Conservation (phyloP, 2,329 filamentous ascomycete genomes). For the Aspergillus proliferans region DNA sequence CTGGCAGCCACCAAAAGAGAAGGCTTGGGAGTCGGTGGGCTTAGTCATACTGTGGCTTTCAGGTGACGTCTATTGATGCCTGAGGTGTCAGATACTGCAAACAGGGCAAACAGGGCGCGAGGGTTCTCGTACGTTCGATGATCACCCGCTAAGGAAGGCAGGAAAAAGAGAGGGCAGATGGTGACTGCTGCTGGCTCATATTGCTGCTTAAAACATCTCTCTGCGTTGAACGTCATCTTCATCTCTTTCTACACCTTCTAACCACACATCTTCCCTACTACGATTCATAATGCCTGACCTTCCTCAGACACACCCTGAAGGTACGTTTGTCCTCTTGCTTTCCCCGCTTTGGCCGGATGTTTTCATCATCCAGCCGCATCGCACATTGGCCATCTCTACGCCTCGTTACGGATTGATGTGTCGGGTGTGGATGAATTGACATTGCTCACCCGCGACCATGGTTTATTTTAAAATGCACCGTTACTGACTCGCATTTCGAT, state of each 20-base stretch:
- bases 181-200: slow-evolving; percentile 6
- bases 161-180: not conserved
- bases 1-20: not conserved
- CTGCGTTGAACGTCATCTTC: slow-evolving; percentile 2
- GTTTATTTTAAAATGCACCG: not conserved
- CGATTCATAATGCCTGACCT: slow-evolving; percentile 20
- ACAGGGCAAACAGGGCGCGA: slow-evolving; percentile 27
- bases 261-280: not conserved
- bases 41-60: slow-evolving; percentile 3
- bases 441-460: not conserved
- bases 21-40: not conserved
- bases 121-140: slow-evolving; percentile 6
- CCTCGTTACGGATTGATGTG: not conserved
- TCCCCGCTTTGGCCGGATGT: slow-evolving; percentile 21
- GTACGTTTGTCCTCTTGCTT: slow-evolving; percentile 30
- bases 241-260: not conserved
- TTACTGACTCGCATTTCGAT: slow-evolving; percentile 9
- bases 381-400: not conserved
- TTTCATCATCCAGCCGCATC: slow-evolving; percentile 5
- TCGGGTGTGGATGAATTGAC: not conserved
- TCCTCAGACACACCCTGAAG: slow-evolving; percentile 40
- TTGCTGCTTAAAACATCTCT: not conserved
- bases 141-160: slow-evolving; percentile 17
- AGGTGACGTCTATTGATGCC: slow-evolving; percentile 11
- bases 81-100: slow-evolving; percentile 22